phyloP scores from a whole-genome alignment of 352 stramenopile species.

The Globisporangium abappressorium region DNA sequence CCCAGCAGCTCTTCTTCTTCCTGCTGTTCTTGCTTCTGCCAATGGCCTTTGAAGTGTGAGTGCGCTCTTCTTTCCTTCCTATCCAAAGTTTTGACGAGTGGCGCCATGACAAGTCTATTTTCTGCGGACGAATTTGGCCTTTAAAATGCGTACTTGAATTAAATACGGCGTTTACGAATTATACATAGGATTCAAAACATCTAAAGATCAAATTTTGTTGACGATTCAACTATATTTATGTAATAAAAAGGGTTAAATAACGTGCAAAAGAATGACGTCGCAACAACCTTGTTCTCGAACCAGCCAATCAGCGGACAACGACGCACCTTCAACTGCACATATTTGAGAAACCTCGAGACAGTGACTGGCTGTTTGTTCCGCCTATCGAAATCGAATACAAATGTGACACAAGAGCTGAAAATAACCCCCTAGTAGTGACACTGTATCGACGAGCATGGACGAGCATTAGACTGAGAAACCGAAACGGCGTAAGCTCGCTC shows the following conservation, averaged over 20 bases:
- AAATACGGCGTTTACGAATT: neutral
- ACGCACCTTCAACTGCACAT: slow-evolving; percentile 4
- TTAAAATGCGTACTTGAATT: neutral
- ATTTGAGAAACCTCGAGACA: neutral
- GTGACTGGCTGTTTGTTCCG: neutral
- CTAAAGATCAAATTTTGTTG: no score
- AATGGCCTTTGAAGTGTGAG: slow-evolving; percentile 1
- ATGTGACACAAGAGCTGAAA: neutral
- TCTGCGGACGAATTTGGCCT: slow-evolving; percentile 5
- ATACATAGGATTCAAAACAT: neutral
- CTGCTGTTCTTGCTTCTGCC: neutral
- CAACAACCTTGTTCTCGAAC: neutral
- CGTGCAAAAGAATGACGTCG: neutral
- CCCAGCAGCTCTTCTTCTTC: neutral
- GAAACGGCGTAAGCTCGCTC: slow-evolving; percentile 2
- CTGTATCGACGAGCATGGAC: no score
- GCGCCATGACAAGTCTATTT: neutral
- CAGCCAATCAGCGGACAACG: slow-evolving; percentile 3
- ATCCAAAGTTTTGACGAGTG: slow-evolving; percentile 13
- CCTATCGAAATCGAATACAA: neutral
- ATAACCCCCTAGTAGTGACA: neutral
- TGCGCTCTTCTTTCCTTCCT: slow-evolving; percentile 9
- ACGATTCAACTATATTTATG: neutral
- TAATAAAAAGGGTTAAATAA: neutral
- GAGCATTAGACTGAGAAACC: neutral